These are phyloP conservation scores for Cyclostephanos tholiformis DNA, from an alignment of 108 stramenopile genomes.

Conservation along the genomic window DNA sequence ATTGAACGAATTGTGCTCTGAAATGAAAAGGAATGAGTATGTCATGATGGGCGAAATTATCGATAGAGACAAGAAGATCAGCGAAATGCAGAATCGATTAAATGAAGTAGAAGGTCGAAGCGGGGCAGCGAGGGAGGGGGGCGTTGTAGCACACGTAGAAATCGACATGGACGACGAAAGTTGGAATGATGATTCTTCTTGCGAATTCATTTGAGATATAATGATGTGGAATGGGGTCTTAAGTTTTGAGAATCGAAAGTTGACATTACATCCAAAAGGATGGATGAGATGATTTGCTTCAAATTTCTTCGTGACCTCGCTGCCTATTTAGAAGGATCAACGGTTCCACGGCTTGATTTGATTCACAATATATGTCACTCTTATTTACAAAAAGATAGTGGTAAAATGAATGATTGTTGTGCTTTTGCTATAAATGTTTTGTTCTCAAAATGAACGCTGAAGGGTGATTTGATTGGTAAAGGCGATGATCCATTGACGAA, in stretches of 20 bases:
- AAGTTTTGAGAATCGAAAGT: not conserved
- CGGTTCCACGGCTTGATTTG: not conserved
- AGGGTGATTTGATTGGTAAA: too few relatives aligned
- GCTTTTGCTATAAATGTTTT: not conserved
- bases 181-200: slow-evolving; percentile 35
- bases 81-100: slow-evolving; percentile 25
- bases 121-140: slow-evolving; percentile 1
- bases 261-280: not conserved
- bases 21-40: slow-evolving; percentile 22
- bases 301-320: not conserved
- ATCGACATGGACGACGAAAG: slow-evolving; percentile 30
- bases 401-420: not conserved
- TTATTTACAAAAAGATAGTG: not conserved
- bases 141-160: slow-evolving; percentile 21
- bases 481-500: not conserved
- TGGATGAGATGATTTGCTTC: not conserved
- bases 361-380: not conserved
- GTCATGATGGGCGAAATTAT: slow-evolving; percentile 33
- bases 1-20: slow-evolving; percentile 26
- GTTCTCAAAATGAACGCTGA: not conserved
- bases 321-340: not conserved
- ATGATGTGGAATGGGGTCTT: not conserved
- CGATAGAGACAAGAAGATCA: slow-evolving; percentile 21
- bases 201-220: slow-evolving; percentile 23
- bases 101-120: slow-evolving; percentile 21